Evolutionary conservation across 2,329 filamentous ascomycete genomes (phyloP).

Genomic region (Byssochlamys sp.): DNA sequence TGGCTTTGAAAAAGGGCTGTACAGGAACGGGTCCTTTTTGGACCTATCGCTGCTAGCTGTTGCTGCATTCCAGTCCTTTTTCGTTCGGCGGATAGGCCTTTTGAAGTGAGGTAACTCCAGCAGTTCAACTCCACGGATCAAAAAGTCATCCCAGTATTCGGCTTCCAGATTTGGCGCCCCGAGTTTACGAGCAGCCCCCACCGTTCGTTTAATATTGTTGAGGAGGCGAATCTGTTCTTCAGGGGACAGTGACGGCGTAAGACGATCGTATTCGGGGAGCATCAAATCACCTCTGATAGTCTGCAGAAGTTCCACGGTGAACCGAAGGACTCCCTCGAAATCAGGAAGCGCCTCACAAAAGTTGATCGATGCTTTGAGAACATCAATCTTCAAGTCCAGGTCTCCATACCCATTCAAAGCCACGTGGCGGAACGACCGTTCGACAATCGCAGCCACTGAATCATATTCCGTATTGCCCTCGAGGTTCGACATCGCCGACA

Average conservation of each 20-base stretch:
- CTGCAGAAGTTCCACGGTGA: conserved; percentile 73
- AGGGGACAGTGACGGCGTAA: conserved; percentile 58
- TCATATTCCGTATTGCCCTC: conserved; percentile 21
- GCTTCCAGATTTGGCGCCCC: conserved; percentile 62
- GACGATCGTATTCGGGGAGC: conserved; percentile 58
- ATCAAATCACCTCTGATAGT: conserved; percentile 68
- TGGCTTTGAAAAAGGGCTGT: conserved; percentile 79
- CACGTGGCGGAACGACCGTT: conserved; percentile 38
- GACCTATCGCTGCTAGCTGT: conserved; percentile 30
- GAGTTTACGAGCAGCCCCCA: conserved; percentile 64
- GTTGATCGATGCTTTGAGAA: conserved; percentile 80
- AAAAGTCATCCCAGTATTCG: conserved; percentile 94
- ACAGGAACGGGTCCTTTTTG: conserved; percentile 72
- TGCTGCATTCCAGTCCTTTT: conserved; percentile 40
- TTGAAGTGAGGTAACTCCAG: conserved; percentile 52
- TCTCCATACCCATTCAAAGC: conserved; percentile 59
- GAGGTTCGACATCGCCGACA: conserved; percentile 9
- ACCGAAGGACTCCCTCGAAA: conserved; percentile 77
- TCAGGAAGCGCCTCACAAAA: conserved; percentile 90
- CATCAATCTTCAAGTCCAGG: conserved; percentile 68
- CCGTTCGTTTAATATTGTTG: conserved; percentile 76
- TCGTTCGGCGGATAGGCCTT: conserved; percentile 56
- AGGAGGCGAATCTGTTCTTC: conserved; percentile 81
- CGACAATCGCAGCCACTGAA: conserved; percentile 29
- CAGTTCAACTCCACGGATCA: conserved; percentile 67